Conservation (phyloP, 1,139 yeast genomes). For the Suhomyces ambrosiae region DNA sequence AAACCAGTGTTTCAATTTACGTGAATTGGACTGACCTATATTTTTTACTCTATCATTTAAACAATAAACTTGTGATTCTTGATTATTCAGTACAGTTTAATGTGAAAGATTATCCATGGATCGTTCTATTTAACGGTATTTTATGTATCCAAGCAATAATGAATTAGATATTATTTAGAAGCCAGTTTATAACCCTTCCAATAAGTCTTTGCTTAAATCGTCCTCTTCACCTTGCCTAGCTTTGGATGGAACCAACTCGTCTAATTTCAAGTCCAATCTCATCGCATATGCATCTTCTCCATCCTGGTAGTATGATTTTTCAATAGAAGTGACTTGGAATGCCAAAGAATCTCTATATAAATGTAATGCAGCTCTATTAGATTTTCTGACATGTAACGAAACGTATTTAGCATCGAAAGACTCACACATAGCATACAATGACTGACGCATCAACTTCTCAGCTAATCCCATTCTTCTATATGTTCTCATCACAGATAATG, state of each 20-base stretch:
- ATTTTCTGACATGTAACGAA: conserved; percentile 88
- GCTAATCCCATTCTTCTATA: conserved; percentile 96
- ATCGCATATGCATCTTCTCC: conserved; percentile 99
- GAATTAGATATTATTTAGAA: conserved; percentile 2
- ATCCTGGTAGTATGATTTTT: conserved; percentile 88
- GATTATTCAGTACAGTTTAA: too few species aligned
- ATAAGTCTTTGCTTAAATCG: conserved; percentile 49
- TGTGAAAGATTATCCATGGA: too few species aligned
- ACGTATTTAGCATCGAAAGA: conserved; percentile 82
- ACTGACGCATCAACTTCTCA: conserved; percentile 88
- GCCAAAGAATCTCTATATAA: conserved; percentile 82
- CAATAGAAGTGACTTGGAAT: conserved; percentile 81
- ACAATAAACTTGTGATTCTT: too few species aligned
- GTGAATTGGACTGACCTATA: too few species aligned
- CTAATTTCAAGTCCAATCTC: conserved; percentile 65
- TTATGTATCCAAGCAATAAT: too few species aligned
- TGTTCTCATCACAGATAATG: conserved; percentile 91
- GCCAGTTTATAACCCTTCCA: conserved; percentile 18
- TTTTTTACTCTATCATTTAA: too few species aligned
- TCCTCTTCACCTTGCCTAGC: conserved; percentile 53
- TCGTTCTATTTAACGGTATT: too few species aligned
- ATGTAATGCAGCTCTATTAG: conserved; percentile 92
- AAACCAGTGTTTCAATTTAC: too few species aligned
- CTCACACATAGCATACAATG: conserved; percentile 77
- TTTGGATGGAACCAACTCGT: conserved; percentile 60